Conservation (phyloP, 257 asterid species). For the Capsicum pubescens region DNA sequence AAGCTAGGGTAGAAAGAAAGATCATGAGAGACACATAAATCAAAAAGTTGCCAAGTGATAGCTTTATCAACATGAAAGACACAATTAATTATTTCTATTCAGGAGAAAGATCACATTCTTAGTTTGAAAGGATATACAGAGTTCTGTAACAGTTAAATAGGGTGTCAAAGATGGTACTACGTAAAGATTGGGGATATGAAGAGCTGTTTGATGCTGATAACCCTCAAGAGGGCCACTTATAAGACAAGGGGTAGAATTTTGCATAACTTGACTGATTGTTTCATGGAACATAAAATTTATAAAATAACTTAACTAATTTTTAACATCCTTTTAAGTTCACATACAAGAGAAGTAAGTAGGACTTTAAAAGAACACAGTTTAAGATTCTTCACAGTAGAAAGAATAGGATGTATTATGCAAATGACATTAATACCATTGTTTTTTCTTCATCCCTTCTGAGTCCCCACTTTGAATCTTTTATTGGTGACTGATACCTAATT, state of each 20-base stretch:
- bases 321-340: background rate
- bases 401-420: background rate
- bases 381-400: background rate
- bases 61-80: constrained; percentile 32
- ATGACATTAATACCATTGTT: too few relatives aligned
- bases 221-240: background rate
- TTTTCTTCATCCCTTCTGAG: background rate
- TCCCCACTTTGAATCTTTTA: background rate
- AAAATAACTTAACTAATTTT: background rate
- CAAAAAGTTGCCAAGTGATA: constrained; percentile 30
- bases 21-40: constrained; percentile 29
- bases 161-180: constrained; percentile 14
- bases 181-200: background rate
- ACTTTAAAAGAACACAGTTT: background rate
- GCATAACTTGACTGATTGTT: background rate
- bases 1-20: constrained; percentile 31
- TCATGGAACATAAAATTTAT: background rate
- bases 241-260: constrained; percentile 2
- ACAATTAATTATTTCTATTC: constrained; percentile 28
- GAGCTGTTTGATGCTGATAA: constrained; percentile 21
- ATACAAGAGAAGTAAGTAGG: background rate
- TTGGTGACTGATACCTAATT: constrained; percentile 15
- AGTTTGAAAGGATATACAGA: constrained; percentile 20
- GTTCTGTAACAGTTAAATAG: constrained; percentile 23
- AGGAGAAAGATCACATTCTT: constrained; percentile 32